Evolutionary conservation across 768 basidiomycete species (phyloP).

Genomic region (Boletus rubropictus): DNA sequence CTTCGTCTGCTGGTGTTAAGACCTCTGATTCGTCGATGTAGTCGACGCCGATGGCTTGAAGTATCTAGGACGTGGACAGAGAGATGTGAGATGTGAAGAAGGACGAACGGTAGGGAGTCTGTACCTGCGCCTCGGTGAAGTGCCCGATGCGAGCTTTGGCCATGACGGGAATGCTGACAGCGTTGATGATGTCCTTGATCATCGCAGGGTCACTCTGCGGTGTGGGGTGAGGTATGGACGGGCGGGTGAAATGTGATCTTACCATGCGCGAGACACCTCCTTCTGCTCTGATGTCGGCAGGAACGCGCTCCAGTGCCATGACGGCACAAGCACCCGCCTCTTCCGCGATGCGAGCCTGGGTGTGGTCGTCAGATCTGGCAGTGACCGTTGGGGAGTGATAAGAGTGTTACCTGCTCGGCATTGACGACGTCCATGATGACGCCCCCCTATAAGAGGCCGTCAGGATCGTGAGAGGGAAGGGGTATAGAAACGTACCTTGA

Average conservation of each 20-base stretch:
- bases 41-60: slow-evolving; percentile 91
- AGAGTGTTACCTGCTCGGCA: slow-evolving; percentile 47
- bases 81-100: background rate
- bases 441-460: slow-evolving; percentile 51
- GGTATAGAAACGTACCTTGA: slow-evolving; percentile 55
- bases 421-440: slow-evolving; percentile 97
- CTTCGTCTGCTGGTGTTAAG: slow-evolving; percentile 92
- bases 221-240: background rate
- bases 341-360: slow-evolving; percentile 89
- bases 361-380: slow-evolving; percentile 1
- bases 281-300: slow-evolving; percentile 86
- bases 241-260: slow-evolving; percentile 22
- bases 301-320: slow-evolving; percentile 94
- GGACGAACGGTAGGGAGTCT: background rate
- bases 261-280: slow-evolving; percentile 98
- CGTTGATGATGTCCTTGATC: slow-evolving; percentile 93
- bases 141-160: slow-evolving; percentile 95
- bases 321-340: slow-evolving; percentile 97
- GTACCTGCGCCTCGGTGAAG: slow-evolving; percentile 91
- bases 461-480: background rate
- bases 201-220: slow-evolving; percentile 83
- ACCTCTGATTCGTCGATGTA: slow-evolving; percentile 97
- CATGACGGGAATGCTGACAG: slow-evolving; percentile 97
- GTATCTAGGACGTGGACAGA: slow-evolving; percentile 49
- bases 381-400: background rate